phyloP scores from a whole-genome alignment of 306 rosid species.

The Cucurbita argyrosperma region DNA sequence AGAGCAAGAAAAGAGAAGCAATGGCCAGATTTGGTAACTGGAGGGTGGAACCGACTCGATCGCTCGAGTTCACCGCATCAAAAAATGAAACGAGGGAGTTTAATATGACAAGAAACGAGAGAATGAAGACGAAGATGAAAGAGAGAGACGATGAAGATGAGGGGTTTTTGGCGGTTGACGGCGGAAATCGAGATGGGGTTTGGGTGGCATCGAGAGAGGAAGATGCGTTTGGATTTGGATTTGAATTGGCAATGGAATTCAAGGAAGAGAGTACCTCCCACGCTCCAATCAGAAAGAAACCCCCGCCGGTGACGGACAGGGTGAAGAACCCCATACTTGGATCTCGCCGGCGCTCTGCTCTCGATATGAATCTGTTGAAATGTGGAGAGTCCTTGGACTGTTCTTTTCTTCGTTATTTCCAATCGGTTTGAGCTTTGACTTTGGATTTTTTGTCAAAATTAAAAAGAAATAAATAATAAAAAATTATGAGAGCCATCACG shows the following conservation, averaged over 20 bases:
- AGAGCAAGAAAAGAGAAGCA: slow-evolving; percentile 39
- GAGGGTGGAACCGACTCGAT: slow-evolving; percentile 51
- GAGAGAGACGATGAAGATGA: slow-evolving; percentile 14
- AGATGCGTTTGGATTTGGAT: slow-evolving; percentile 1
- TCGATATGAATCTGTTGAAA: background rate
- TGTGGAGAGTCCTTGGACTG: background rate
- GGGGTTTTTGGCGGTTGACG: slow-evolving; percentile 3
- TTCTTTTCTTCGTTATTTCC: background rate
- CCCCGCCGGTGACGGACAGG: slow-evolving; percentile 37
- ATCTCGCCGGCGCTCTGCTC: background rate
- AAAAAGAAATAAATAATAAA: too few relatives aligned
- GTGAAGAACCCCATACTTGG: slow-evolving; percentile 39
- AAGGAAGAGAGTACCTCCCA: slow-evolving; percentile 28
- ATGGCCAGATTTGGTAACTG: slow-evolving; percentile 44
- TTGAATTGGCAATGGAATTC: background rate
- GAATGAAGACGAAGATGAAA: slow-evolving; percentile 12
- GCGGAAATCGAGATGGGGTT: slow-evolving; percentile 1
- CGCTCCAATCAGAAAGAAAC: slow-evolving; percentile 42
- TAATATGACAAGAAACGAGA: slow-evolving; percentile 31
- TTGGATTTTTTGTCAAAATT: too few relatives aligned
- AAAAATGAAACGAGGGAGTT: slow-evolving; percentile 35
- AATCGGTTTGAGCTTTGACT: background rate
- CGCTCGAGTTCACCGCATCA: slow-evolving; percentile 37
- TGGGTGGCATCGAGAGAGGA: slow-evolving; percentile 8
- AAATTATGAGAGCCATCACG: too few relatives aligned